Conservation (phyloP, 192 early-diverging fungal species). For the Kickxella alabastrina region DNA sequence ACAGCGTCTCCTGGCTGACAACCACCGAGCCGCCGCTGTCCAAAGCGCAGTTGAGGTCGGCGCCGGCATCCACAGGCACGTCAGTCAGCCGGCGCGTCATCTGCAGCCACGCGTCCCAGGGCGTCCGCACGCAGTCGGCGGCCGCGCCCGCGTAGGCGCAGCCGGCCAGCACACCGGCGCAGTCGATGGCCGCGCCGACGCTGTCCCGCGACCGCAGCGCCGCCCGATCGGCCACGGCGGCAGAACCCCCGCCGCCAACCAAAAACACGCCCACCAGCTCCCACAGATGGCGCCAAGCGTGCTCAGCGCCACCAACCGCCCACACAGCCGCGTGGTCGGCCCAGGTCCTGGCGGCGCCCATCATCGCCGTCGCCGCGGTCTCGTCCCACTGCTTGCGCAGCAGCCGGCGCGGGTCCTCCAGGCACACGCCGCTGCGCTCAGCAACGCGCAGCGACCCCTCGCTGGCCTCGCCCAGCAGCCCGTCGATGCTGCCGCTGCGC, state of each 20-base stretch:
- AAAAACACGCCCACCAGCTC: constrained; percentile 12
- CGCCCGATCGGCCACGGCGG: not conserved
- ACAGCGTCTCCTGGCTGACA: constrained; percentile 29
- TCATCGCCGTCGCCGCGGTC: constrained; percentile 32
- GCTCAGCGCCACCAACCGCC: constrained; percentile 8
- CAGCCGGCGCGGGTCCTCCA: constrained; percentile 39
- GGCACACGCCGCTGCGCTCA: constrained; percentile 30
- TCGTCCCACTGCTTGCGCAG: constrained; percentile 44
- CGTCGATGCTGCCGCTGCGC: constrained; percentile 1
- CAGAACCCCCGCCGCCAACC: constrained; percentile 5
- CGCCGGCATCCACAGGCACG: constrained; percentile 1
- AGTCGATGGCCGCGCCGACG: constrained; percentile 21
- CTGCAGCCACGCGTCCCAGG: constrained; percentile 14
- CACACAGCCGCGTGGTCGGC: not conserved
- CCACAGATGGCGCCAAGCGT: constrained; percentile 33
- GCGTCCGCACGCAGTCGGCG: not conserved
- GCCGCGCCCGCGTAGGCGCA: not conserved
- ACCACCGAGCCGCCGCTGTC: constrained; percentile 8
- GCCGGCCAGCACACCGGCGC: constrained; percentile 10
- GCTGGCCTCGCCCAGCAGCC: constrained; percentile 6
- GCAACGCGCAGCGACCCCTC: constrained; percentile 4
- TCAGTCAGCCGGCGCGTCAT: constrained; percentile 9
- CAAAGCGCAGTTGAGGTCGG: constrained; percentile 9
- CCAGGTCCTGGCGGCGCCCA: constrained; percentile 29
- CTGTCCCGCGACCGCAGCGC: constrained; percentile 26